Evolutionary conservation across 345 rosid genomes (phyloP), one percentile per base, ranked within the genome.

Genomic region (Draba incana): DNA sequence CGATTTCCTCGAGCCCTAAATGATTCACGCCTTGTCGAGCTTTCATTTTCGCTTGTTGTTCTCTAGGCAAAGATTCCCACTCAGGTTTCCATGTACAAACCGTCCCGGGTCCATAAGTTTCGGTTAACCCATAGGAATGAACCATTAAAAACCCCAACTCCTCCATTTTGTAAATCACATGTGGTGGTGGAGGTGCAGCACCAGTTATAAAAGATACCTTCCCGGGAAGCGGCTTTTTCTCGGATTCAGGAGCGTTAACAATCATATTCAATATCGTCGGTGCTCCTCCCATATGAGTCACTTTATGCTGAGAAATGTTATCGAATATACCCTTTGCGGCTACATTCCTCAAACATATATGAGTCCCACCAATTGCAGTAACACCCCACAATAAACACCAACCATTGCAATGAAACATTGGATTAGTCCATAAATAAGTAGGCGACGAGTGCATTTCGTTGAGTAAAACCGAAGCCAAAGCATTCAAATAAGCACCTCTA

Each of bases 321-420:
- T 86, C 88, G 13, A 90, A 90, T 12, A 90, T 82, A 48, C 39
- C 84, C 42, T 76, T 74, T 0, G 97, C 77, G 1, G 80, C 56
- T 25, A 90, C 80, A 8, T 83, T 86, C 69, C 93, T 79, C 5
- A 85, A 69, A 82, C 98, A 90, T 31, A 93, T 46, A 59, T 87
- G 83, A 7, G 83, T 86, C 11, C 98, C 98, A 39, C 98, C 98
- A 37, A 78, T 83, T 0, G 96, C 97, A 0, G 97, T 86, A 41
- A 90, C 68, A 7, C 90, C 98, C 98, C 98, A 93, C 5, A 69
- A 8, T 2, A 93, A 83, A 69, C 92, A 88, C 99, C 99, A 91
- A 0, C 97, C 97, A 6, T 91, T 94, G 82, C 96, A 94, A 60
- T 93, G 99, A 80, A 94, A 94, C 96, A 94, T 87, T 1, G 99